Evolutionary conservation across 2,329 filamentous ascomycete genomes (phyloP), one percentile per base, ranked within the genome.

Genomic region (Aspergillus sp.): DNA sequence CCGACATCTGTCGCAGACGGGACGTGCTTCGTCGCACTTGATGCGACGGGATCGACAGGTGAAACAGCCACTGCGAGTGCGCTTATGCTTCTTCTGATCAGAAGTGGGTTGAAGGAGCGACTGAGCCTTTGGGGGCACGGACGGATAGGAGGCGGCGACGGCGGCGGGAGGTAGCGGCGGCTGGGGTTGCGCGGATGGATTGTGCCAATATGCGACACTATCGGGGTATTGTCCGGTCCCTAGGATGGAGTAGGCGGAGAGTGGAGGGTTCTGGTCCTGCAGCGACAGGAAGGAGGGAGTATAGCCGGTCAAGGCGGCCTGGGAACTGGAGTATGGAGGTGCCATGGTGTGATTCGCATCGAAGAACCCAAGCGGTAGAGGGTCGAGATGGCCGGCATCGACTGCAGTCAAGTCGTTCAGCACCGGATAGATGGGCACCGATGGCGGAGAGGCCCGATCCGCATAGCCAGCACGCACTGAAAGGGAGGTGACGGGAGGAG

Each of bases 61-160:
- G 73, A 86, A 97, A 79, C 95, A 99, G 28, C 95, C 95, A 65
- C 92, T 97, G 69, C 95, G 85, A 47, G 95, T 98, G 67, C 95
- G 87, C 63, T 93, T 89, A 75, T 98, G 94, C 77, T 98, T 98
- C 67, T 96, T 90, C 71, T 90, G 89, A 63, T 96, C 91, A 28
- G 74, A 55, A 57, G 69, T 57, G 49, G 70, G 69, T 58, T 74
- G 74, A 23, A 75, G 62, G 39, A 70, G 57, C 21, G 74, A 68
- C 56, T 69, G 67, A 51, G 74, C 71, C 62, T 70, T 75, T 25
- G 69, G 67, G 59, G 65, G 55, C 15, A n/a, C 61, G 43, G 73
- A 63, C 41, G 68, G 62, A 30, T 65, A 65, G 19, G 68, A 57
- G 48, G 52, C 57, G 32, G 49, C 51, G 41, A 45, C 21, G 45